phyloP scores from a whole-genome alignment of 345 rosid genomes.

The Salix purpurea region DNA sequence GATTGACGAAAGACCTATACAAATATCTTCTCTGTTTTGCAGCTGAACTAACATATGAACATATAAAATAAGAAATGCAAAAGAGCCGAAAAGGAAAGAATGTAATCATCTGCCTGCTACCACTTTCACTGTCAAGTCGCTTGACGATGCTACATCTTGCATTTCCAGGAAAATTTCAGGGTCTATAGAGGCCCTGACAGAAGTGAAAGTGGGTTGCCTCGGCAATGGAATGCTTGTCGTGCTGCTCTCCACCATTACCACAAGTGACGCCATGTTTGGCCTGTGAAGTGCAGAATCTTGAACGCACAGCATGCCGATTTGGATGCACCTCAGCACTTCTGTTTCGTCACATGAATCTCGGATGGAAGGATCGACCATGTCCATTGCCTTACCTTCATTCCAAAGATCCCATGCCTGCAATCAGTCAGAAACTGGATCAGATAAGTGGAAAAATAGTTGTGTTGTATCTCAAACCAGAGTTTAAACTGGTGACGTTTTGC shows the following conservation, averaged over 20 bases:
- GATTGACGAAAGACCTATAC: neutral
- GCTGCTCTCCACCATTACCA: slow-evolving; percentile 20
- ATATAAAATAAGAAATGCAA: neutral
- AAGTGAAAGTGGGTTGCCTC: slow-evolving; percentile 33
- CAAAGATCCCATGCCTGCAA: slow-evolving; percentile 27
- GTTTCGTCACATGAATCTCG: slow-evolving; percentile 3
- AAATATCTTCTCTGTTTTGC: neutral
- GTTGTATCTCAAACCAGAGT: too few species aligned
- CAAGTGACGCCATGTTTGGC: slow-evolving; percentile 22
- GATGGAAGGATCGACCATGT: slow-evolving; percentile 16
- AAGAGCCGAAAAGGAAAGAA: neutral
- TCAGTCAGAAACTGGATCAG: neutral
- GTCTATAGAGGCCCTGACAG: slow-evolving; percentile 43
- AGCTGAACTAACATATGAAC: neutral
- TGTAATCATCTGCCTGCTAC: slow-evolving; percentile 44
- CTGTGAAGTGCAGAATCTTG: slow-evolving; percentile 22
- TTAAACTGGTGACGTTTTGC: neutral
- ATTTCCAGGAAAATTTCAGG: slow-evolving; percentile 24
- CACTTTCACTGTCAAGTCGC: slow-evolving; percentile 50
- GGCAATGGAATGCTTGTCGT: slow-evolving; percentile 16
- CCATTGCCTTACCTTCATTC: slow-evolving; percentile 19
- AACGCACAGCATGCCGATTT: slow-evolving; percentile 24
- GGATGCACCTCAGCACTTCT: slow-evolving; percentile 18
- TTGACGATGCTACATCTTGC: slow-evolving; percentile 49
- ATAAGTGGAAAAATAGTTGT: neutral